Conservation (phyloP, 768 basidiomycete species). For the Melanogaster broomeanus region DNA sequence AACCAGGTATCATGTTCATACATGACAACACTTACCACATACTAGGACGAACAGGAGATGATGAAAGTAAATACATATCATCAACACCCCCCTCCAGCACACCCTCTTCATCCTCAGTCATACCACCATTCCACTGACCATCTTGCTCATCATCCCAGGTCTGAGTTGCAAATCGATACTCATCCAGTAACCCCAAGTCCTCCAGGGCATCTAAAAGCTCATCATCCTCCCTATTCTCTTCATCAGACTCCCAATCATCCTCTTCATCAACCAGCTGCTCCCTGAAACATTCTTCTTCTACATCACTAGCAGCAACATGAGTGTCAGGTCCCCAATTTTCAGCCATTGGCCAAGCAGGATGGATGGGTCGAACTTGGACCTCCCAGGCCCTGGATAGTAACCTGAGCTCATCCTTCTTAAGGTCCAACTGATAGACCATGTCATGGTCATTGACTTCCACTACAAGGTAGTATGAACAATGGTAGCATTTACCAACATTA, state of each 20-base stretch:
- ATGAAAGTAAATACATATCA: no score
- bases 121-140: neutral
- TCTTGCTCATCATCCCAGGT: neutral
- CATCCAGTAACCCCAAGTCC: slow-evolving; percentile 1
- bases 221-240: no score
- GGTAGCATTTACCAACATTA: no score
- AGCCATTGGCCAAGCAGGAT: neutral
- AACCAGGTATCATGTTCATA: no score
- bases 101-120: no score
- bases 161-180: neutral
- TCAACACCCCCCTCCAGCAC: no score
- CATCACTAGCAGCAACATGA: neutral
- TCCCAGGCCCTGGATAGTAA: neutral
- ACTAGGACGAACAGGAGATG: no score
- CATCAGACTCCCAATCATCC: neutral
- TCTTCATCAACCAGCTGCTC: neutral
- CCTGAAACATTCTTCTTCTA: neutral
- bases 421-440: neutral
- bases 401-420: neutral
- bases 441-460: neutral
- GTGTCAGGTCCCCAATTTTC: neutral
- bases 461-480: no score
- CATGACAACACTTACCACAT: no score
- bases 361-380: neutral
- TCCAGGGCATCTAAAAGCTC: neutral